phyloP scores from a whole-genome alignment of 2,329 filamentous ascomycete species.

The Mycocentrospora acerina region DNA sequence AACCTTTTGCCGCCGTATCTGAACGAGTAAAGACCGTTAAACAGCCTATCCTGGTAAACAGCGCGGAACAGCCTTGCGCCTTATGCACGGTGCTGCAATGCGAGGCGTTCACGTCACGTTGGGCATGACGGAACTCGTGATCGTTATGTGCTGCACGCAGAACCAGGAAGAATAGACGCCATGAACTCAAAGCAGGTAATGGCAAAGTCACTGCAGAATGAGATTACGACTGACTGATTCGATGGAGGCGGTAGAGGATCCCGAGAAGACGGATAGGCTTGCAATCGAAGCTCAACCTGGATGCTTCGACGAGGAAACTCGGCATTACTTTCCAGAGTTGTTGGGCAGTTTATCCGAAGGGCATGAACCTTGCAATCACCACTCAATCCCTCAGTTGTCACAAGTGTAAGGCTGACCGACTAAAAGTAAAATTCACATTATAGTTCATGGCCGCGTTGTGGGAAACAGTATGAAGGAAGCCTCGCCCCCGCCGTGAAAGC shows the following conservation, averaged over 20 bases:
- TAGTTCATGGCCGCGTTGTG: too few relatives aligned
- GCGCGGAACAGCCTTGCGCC: slow-evolving; percentile 16
- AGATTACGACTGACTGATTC: slow-evolving; percentile 1
- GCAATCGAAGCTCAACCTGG: slow-evolving; percentile 13
- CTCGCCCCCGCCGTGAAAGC: background rate
- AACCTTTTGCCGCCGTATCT: slow-evolving; percentile 27
- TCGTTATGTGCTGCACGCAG: slow-evolving; percentile 21
- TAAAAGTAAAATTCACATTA: slow-evolving; percentile 8
- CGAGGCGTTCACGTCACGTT: slow-evolving; percentile 30
- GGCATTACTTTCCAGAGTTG: slow-evolving; percentile 24
- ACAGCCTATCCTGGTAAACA: slow-evolving; percentile 14
- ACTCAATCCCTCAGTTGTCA: slow-evolving; percentile 20
- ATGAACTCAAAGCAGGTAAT: slow-evolving; percentile 2
- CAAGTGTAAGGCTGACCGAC: slow-evolving; percentile 37
- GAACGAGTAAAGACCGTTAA: slow-evolving; percentile 23
- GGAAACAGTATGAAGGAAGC: slow-evolving; percentile 2
- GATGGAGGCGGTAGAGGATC: slow-evolving; percentile 1
- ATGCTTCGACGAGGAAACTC: slow-evolving; percentile 10
- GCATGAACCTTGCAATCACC: slow-evolving; percentile 29
- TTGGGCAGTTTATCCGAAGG: background rate
- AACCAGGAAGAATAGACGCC: slow-evolving; percentile 14
- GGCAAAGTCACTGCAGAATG: slow-evolving; percentile 5
- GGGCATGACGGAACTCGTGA: slow-evolving; percentile 29
- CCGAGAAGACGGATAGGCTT: slow-evolving; percentile 2
- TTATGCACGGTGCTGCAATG: slow-evolving; percentile 24